Base-by-base conservation (phyloP, 495 filamentous ascomycete species). In the Daldinia bambusicola region DNA sequence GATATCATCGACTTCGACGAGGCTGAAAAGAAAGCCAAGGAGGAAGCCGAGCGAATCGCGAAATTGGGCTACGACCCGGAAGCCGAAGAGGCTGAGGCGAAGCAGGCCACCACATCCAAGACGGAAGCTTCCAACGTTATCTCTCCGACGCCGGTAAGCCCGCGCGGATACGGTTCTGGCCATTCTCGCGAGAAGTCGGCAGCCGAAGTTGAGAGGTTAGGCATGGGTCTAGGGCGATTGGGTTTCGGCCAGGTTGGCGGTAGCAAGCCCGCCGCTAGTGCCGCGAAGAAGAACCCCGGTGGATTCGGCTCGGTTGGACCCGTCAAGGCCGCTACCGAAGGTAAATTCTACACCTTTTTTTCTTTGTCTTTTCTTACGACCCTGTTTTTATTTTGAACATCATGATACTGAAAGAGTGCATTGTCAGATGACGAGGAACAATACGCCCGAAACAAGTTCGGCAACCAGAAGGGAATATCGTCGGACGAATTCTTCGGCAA, bases 401-500 rank as follows among this genome's bases (percentile, higher is more conserved):
- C 13, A 14, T 9, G 22, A 45, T 63, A 26, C 72, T 81, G n/a
- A 70, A 81, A 45, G 26, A 34, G 34, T 1, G 2, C n/a, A 8
- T 22, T 16, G n/a, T 26, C 70, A 90, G 91, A 89, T 61, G 90
- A 95, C 37, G 86, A 86, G 6, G 89, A 95, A 72, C 84, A 83
- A 68, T 94, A 90, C 74, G 92, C 93, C 2, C 89, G 92, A 64
- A 77, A 77, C 84, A 95, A 94, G 76, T 99, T 99, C 70, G 95
- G 94, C 62, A 80, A 78, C 58, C 95, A 99, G 81, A 98, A 97
- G 84, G 92, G 91, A 78, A 99, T 99, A 71, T 97, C 94, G 1
- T 97, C 93, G 3, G 95, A 99, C 80, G 95, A 99, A 74, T 98
- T 97, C 83, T 99, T 99, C 77, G 93, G 94, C 64, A 95, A 94